A percentile compares a stretch with the other conserved stretches of the same genome.
Conservation (phyloP, 1,139 yeast genomes). For the Geotrichum fermentans region DNA sequence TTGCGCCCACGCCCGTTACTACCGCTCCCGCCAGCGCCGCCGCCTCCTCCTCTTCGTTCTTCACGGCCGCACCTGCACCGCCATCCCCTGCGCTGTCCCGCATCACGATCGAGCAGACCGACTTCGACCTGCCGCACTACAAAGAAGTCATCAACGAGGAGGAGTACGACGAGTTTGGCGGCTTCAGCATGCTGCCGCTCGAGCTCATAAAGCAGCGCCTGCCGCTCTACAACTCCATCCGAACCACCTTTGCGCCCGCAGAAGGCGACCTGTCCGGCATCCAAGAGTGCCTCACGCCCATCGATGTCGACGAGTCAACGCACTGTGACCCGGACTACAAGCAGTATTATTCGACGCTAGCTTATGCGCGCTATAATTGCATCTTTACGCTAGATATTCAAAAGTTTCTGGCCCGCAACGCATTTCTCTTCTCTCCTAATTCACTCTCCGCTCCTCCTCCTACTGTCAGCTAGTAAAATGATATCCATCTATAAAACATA, state of each 20-base stretch:
- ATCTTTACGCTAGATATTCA: constrained; percentile 6
- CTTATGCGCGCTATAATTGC: constrained; percentile 8
- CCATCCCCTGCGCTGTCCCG: background rate
- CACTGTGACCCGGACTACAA: constrained; percentile 6
- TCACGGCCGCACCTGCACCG: background rate
- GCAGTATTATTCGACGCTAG: constrained; percentile 9
- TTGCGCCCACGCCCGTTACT: background rate
- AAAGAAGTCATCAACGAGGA: constrained; percentile 7
- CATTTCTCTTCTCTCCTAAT: constrained; percentile 1
- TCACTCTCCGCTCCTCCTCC: too few relatives aligned
- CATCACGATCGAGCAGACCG: constrained; percentile 6
- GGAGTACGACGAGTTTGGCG: constrained; percentile 11
- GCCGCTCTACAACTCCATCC: constrained; percentile 4
- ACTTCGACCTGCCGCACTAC: constrained; percentile 4
- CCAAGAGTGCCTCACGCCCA: constrained; percentile 1
- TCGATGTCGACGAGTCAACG: constrained; percentile 8
- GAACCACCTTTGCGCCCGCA: constrained; percentile 3
- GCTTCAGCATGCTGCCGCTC: constrained; percentile 10
- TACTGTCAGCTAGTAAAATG: too few relatives aligned
- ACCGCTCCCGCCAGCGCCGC: background rate
- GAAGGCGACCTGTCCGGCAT: constrained; percentile 4
- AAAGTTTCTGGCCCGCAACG: constrained; percentile 5
- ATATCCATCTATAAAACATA: too few relatives aligned
- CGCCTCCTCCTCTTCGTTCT: background rate
- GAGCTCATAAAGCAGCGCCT: constrained; percentile 7